Evolutionary conservation across 257 asterid species (phyloP).

Genomic region (Anisodus acutangulus): DNA sequence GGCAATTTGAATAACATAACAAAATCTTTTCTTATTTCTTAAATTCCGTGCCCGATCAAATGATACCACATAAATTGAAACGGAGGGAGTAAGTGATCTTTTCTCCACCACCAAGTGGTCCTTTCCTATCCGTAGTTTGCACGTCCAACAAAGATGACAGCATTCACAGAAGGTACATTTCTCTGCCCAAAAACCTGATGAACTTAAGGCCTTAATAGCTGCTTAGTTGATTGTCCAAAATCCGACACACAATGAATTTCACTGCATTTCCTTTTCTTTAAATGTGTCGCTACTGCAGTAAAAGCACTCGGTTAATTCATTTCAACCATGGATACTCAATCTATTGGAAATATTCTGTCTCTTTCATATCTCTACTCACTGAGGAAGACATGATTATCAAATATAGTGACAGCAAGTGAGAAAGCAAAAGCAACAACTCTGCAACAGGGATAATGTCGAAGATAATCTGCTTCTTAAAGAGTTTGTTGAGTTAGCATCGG

Average conservation of each 20-base stretch:
- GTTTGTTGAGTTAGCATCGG: background rate
- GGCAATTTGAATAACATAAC: too few relatives aligned
- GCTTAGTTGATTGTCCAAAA: background rate
- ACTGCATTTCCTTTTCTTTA: too few relatives aligned
- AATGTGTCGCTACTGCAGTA: too few relatives aligned
- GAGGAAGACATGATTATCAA: background rate
- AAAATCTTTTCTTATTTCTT: too few relatives aligned
- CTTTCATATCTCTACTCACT: background rate
- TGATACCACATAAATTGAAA: too few relatives aligned
- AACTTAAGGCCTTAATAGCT: constrained; percentile 2
- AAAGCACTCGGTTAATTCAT: too few relatives aligned
- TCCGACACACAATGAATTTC: background rate
- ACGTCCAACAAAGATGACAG: background rate
- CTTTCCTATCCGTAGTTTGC: background rate
- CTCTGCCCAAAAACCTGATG: background rate
- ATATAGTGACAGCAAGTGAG: background rate
- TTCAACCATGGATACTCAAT: too few relatives aligned
- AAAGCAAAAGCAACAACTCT: too few relatives aligned
- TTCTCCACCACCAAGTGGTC: background rate
- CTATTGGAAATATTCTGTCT: background rate
- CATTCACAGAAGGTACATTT: background rate
- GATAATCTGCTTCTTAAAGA: background rate
- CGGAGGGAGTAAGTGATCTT: background rate
- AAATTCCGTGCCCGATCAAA: too few relatives aligned
- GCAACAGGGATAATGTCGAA: background rate